A percentile compares a stretch with the other conserved stretches of the same genome.
Evolutionary conservation across 192 early-diverging fungal genomes (phyloP).

Genomic region (Rhizophagus prolifer): DNA sequence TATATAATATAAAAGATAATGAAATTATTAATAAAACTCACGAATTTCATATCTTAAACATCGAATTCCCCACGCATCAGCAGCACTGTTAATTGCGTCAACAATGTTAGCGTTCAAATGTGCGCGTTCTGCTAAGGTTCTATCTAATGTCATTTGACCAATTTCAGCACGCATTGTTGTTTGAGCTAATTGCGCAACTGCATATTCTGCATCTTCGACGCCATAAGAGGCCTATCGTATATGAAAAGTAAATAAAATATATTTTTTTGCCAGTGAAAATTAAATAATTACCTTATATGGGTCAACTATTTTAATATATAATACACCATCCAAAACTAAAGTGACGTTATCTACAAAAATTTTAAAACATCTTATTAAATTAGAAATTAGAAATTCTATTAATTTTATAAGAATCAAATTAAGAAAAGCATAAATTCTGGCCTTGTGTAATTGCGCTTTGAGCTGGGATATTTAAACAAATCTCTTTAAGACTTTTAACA

Average conservation of each 20-base stretch:
- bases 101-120: slow-evolving; percentile 93
- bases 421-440: slow-evolving; percentile 24
- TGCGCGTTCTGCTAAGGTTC: slow-evolving; percentile 91
- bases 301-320: slow-evolving; percentile 92
- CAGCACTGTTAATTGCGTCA: slow-evolving; percentile 89
- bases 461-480: slow-evolving; percentile 87
- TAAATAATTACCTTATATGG: slow-evolving; percentile 73
- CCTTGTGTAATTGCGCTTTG: slow-evolving; percentile 90
- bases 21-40: slow-evolving; percentile 24
- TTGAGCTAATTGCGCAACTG: slow-evolving; percentile 95
- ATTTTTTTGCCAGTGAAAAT: too few species aligned
- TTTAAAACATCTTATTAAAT: too few species aligned
- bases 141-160: slow-evolving; percentile 96
- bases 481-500: slow-evolving; percentile 94
- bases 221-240: slow-evolving; percentile 76
- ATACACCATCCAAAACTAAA: slow-evolving; percentile 91
- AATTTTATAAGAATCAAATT: neutral
- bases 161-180: slow-evolving; percentile 99
- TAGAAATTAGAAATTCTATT: neutral
- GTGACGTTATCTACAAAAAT: slow-evolving; percentile 85
- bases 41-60: slow-evolving; percentile 96
- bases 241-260: neutral
- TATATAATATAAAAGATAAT: neutral
- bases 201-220: slow-evolving; percentile 93
- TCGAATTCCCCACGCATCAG: slow-evolving; percentile 93